Base-by-base conservation (phyloP, 2,329 filamentous ascomycete genomes). In the Beauveria sp. region DNA sequence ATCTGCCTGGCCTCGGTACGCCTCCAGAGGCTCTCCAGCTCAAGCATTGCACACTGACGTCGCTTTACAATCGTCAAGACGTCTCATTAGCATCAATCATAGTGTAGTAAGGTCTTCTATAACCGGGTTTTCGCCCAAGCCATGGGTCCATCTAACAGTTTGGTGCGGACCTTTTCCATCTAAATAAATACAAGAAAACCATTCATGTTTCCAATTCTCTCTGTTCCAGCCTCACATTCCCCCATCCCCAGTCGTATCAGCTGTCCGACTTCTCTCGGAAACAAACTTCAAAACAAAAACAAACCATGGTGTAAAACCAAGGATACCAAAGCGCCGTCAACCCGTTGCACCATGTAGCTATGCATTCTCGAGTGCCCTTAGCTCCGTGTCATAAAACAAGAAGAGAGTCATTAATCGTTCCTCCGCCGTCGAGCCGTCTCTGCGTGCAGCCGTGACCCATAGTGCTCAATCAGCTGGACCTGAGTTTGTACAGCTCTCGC, bases 401-500 rank as follows among this genome's bases (percentile, higher is more conserved):
- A 44, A 53, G 34, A 14, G 34, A 52, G 10, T 59, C 57, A 54
- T 61, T 34, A 61, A 48, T 61, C 58, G 44, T 61, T 43, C 41
- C n/a, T 10, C 28, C 9, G 30, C 37, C 28, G 43, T 53, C 24
- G 12, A 40, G 6, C 9, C 55, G 30, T 40, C 24, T 14, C 30
- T 47, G 10, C 41, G 22, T 24, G 10, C n/a, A 10, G 26, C n/a
- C 26, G 28, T 16, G 9, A 37, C 18, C 14, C 22, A 46, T 9
- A 41, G 30, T 18, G 5, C 22, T 22, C n/a, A 54, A 18, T 54
- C 28, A 60, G 3, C 51, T 34, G 5, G 43, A 22, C 41, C 60
- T 52, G 20, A 61, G 60, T 3, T 58, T 37, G 30, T 53, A 28
- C 20, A 92, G 75, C 68, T 92, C 89, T 52, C 85, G 80, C 73